Evolutionary conservation across 2,329 filamentous ascomycete genomes (phyloP).

Genomic region (Alternaria postmessia): DNA sequence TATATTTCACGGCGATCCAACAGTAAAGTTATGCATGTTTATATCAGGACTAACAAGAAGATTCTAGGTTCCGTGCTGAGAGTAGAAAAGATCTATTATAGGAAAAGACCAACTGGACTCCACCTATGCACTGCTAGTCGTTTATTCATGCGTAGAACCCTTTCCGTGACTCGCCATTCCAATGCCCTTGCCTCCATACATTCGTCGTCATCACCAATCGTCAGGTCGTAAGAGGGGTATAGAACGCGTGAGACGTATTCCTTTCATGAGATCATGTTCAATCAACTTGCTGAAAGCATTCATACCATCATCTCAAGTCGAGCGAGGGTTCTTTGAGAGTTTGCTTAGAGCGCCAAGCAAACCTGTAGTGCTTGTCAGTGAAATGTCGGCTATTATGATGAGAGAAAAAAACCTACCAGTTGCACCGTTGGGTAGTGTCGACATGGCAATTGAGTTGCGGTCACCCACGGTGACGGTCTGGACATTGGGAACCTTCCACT

Average conservation of each 20-base stretch:
- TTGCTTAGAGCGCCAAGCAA: conserved; percentile 42
- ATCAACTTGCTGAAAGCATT: neutral
- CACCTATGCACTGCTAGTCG: conserved; percentile 13
- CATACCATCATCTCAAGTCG: neutral
- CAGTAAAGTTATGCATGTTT: neutral
- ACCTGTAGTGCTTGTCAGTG: conserved; percentile 30
- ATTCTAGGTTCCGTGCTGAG: conserved; percentile 4
- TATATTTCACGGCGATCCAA: neutral
- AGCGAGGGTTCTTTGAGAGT: conserved; percentile 32
- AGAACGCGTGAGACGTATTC: conserved; percentile 5
- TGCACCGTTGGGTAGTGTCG: conserved; percentile 88
- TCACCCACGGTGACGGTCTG: conserved; percentile 87
- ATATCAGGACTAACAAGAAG: neutral
- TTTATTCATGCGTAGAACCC: conserved; percentile 6
- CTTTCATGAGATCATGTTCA: conserved; percentile 4
- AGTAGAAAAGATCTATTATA: conserved; percentile 7
- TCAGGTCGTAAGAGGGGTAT: conserved; percentile 13
- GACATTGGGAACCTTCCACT: conserved; percentile 63
- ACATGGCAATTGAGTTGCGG: conserved; percentile 85
- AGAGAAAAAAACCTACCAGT: conserved; percentile 70
- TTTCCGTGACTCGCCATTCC: neutral
- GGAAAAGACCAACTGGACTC: conserved; percentile 9
- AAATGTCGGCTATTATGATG: neutral
- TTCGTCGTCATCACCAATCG: conserved; percentile 1
- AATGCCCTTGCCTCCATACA: neutral